A percentile compares a stretch with the other conserved stretches of the same genome.
Conservation (phyloP, 1,284 basidiomycete species). For the Puccinia polysora region DNA sequence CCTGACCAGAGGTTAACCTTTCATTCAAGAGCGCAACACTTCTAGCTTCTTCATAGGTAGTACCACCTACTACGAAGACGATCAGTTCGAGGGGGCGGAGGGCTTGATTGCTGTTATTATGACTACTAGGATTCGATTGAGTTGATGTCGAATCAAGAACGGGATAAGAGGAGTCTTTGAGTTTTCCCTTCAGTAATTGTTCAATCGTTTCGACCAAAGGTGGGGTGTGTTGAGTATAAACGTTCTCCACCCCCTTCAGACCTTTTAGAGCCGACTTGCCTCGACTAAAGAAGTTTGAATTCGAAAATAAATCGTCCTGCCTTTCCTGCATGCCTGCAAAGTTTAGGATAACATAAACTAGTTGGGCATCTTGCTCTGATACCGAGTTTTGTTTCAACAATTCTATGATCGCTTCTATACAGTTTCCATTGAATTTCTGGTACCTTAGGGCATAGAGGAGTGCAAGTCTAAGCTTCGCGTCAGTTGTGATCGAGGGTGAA, state of each 20-base stretch:
- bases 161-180: conserved; percentile 84
- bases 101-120: background rate
- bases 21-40: conserved; percentile 78
- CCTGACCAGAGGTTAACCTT: conserved; percentile 58
- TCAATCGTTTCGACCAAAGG: conserved; percentile 90
- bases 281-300: conserved; percentile 87
- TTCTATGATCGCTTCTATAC: conserved; percentile 77
- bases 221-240: conserved; percentile 96
- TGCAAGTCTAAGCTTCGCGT: conserved; percentile 85
- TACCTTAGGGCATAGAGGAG: conserved; percentile 92
- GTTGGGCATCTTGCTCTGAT: conserved; percentile 74
- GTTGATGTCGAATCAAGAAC: conserved; percentile 61
- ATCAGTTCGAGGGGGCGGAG: conserved; percentile 87
- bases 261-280: conserved; percentile 93
- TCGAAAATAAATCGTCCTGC: conserved; percentile 95
- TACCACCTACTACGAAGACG: conserved; percentile 87
- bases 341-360: conserved; percentile 90
- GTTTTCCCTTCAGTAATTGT: conserved; percentile 74
- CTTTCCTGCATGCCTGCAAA: conserved; percentile 91
- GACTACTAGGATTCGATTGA: background rate
- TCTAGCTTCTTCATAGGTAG: conserved; percentile 87
- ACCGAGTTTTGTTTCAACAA: conserved; percentile 76
- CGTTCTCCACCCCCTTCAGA: conserved; percentile 97
- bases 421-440: conserved; percentile 80
- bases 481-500: conserved; percentile 64